Base-by-base conservation (phyloP, 192 early-diverging fungal species). In the Coemansia sp. region DNA sequence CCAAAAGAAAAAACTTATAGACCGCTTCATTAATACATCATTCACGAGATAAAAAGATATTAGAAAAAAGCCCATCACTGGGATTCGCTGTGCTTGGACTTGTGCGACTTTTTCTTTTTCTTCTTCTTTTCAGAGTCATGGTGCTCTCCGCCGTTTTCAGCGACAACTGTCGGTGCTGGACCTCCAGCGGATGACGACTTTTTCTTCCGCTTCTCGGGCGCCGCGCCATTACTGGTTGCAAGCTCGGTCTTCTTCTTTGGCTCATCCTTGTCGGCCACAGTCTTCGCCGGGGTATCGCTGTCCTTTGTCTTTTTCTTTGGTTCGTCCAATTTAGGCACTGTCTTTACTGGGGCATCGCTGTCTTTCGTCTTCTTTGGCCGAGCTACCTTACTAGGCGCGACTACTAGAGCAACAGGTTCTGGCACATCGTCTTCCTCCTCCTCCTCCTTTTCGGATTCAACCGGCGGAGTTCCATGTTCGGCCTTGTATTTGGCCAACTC, bases 41-140 rank as follows among this genome's bases (percentile, higher is more conserved):
- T 58, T 17, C 46, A 37, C 8, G 6, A 50, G 23, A 50, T 11
- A 13, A 53, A 13, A 30, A 21, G 23, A 30, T 30, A 16, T 8
- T 55, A 28, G 26, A 28, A 55, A 55, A 9, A 16, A 11, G 23
- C 3, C 21, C 10, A 17, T 58, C 30, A 58, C 3, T 58, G 55
- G 30, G 55, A 58, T 32, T 58, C 55, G 32, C 55, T 58, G 55
- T 58, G 55, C 55, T 58, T 58, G 55, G 55, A 58, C 55, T 58
- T 58, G 55, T 58, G 55, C 30, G 55, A 58, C 17, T 58, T 58
- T 32, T 58, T 58, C 28, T 58, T 58, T 32, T 58, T 58, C 30
- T 58, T 58, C 55, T 58, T 58, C 55, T 58, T 58, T 58, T 58
- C 55, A 14, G 55, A 58, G 14, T 58, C 55, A 6, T 8, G 28